phyloP scores from a whole-genome alignment of 2,329 filamentous ascomycete genomes.

The Triangularia verruculosa region DNA sequence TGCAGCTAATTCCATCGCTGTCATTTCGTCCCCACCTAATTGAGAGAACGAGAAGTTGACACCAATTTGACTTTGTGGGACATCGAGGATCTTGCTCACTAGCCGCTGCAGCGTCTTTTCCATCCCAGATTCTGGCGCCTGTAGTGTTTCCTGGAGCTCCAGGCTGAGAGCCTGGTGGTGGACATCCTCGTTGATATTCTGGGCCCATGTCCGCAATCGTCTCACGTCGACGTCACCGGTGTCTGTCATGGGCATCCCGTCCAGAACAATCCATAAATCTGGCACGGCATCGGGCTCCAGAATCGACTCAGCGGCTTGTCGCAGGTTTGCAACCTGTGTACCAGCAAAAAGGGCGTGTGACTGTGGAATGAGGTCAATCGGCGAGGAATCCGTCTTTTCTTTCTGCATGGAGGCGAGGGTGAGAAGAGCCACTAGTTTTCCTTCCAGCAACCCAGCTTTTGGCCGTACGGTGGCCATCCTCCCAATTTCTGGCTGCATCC shows the following conservation, averaged over 20 bases:
- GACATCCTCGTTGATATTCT: conserved; percentile 48
- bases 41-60: conserved; percentile 42
- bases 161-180: conserved; percentile 46
- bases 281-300: conserved; percentile 40
- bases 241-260: conserved; percentile 43
- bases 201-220: conserved; percentile 51
- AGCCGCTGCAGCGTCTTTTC: conserved; percentile 40
- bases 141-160: conserved; percentile 36
- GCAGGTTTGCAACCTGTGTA: conserved; percentile 41
- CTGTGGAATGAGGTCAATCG: conserved; percentile 37
- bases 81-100: conserved; percentile 38
- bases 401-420: conserved; percentile 37
- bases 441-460: conserved; percentile 50
- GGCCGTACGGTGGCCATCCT: conserved; percentile 45
- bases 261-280: conserved; percentile 48
- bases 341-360: conserved; percentile 41
- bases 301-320: conserved; percentile 34
- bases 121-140: conserved; percentile 37
- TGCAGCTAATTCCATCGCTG: conserved; percentile 39
- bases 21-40: conserved; percentile 41
- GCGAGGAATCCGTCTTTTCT: conserved; percentile 30
- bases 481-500: conserved; percentile 39
- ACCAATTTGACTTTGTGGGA: conserved; percentile 39
- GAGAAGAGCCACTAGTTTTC: conserved; percentile 47
- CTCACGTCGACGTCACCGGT: conserved; percentile 42